Conservation (phyloP, 2,329 filamentous ascomycete genomes). For the Beauveria sp. region DNA sequence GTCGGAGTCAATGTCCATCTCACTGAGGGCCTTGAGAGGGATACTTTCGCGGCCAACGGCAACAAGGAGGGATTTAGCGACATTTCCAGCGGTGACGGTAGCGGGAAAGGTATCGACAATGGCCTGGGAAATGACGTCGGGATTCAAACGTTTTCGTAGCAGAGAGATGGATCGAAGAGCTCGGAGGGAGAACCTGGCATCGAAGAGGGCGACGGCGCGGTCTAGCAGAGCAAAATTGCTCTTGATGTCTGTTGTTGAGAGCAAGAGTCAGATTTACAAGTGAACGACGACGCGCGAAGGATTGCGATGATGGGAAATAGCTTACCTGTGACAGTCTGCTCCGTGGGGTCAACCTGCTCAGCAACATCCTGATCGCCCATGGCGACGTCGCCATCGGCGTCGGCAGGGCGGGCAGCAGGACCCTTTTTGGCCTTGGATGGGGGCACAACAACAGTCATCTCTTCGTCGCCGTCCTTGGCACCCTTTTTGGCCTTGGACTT, state of each 20-base stretch:
- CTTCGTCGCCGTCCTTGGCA: conserved; percentile 61
- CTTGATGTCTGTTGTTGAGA: conserved; percentile 66
- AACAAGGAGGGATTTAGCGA: conserved; percentile 61
- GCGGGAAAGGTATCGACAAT: conserved; percentile 73
- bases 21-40: conserved; percentile 49
- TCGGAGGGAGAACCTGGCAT: conserved; percentile 88
- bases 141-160: conserved; percentile 81
- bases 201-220: conserved; percentile 85
- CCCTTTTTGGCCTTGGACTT: conserved; percentile 60
- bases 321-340: conserved; percentile 54
- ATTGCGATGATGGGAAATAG: neutral
- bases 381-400: conserved; percentile 60
- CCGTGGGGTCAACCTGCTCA: conserved; percentile 51
- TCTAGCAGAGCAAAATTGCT: conserved; percentile 88
- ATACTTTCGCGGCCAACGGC: conserved; percentile 62
- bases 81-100: conserved; percentile 50
- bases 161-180: conserved; percentile 93
- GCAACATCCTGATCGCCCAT: conserved; percentile 59
- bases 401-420: conserved; percentile 48
- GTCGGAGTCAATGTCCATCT: conserved; percentile 69
- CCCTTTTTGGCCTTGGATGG: conserved; percentile 58
- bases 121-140: conserved; percentile 72
- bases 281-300: conserved; percentile 4
- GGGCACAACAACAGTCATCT: conserved; percentile 76
- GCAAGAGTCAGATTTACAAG: conserved; percentile 15